Evolutionary conservation across 225 moss, liverwort and hornwort species (phyloP).

Genomic region (Asterella californica): DNA sequence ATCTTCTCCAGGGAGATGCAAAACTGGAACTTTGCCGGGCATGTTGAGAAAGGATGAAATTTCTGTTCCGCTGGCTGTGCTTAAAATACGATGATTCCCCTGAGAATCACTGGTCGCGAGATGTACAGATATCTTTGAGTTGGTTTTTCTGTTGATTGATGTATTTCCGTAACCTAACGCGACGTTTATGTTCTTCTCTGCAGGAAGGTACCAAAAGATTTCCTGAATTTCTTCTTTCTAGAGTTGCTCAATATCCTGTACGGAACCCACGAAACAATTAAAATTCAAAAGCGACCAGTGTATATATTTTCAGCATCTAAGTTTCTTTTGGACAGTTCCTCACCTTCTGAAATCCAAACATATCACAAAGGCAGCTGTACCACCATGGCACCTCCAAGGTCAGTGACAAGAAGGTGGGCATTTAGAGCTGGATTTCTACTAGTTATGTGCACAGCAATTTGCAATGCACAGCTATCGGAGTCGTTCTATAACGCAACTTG

Average conservation of each 20-base stretch:
- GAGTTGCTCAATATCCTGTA: background rate
- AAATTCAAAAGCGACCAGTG: background rate
- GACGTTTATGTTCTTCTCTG: background rate
- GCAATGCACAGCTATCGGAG: conserved; percentile 12
- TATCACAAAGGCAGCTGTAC: background rate
- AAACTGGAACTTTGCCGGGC: background rate
- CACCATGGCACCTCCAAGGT: background rate
- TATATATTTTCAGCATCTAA: background rate
- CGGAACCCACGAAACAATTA: background rate
- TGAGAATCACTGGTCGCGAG: no score
- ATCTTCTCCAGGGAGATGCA: background rate
- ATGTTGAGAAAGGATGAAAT: no score
- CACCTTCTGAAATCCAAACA: no score
- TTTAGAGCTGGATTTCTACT: background rate
- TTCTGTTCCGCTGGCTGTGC: no score
- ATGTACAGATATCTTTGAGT: background rate
- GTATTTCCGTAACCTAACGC: background rate
- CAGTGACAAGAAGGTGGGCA: background rate
- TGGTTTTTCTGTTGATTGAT: background rate
- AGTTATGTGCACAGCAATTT: background rate
- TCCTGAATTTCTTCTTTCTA: background rate
- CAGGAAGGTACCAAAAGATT: conserved; percentile 14
- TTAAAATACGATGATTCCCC: no score
- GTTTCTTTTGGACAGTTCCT: background rate
- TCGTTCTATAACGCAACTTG: conserved; percentile 9